Evolutionary conservation across 2,329 filamentous ascomycete species (phyloP).

Genomic region (Aspergillus spinulosporus): DNA sequence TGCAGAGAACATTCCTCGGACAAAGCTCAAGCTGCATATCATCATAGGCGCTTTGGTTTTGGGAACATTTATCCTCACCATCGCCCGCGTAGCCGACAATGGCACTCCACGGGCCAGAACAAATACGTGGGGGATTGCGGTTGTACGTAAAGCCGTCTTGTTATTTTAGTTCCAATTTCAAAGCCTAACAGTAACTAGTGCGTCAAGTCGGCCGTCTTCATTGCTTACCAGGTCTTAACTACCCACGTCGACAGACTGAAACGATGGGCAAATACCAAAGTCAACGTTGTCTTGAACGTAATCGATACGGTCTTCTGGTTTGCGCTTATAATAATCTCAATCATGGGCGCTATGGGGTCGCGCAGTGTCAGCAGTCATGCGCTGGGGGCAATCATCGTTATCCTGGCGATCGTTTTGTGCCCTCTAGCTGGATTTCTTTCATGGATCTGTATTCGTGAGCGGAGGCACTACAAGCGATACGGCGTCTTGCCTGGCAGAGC

Average conservation of each 20-base stretch:
- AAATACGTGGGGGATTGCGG: conserved; percentile 27
- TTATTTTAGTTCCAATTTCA: neutral
- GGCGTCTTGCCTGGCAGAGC: conserved; percentile 3
- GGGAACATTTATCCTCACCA: conserved; percentile 22
- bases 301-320: conserved; percentile 31
- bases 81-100: conserved; percentile 23
- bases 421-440: conserved; percentile 15
- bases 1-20: neutral
- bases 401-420: conserved; percentile 18
- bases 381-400: conserved; percentile 22
- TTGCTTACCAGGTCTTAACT: conserved; percentile 25
- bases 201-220: conserved; percentile 26
- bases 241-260: conserved; percentile 21
- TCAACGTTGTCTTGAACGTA: conserved; percentile 24
- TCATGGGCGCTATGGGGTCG: conserved; percentile 18
- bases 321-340: conserved; percentile 25
- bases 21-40: conserved; percentile 20
- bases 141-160: conserved; percentile 6
- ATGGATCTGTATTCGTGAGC: conserved; percentile 20
- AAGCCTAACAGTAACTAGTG: neutral
- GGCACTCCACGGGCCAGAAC: conserved; percentile 20
- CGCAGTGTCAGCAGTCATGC: conserved; percentile 20
- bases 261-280: conserved; percentile 26
- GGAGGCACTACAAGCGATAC: conserved; percentile 17
- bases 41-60: conserved; percentile 14